phyloP scores from a whole-genome alignment of 2,329 filamentous ascomycete genomes.

The Pseudogymnoascus sp. region DNA sequence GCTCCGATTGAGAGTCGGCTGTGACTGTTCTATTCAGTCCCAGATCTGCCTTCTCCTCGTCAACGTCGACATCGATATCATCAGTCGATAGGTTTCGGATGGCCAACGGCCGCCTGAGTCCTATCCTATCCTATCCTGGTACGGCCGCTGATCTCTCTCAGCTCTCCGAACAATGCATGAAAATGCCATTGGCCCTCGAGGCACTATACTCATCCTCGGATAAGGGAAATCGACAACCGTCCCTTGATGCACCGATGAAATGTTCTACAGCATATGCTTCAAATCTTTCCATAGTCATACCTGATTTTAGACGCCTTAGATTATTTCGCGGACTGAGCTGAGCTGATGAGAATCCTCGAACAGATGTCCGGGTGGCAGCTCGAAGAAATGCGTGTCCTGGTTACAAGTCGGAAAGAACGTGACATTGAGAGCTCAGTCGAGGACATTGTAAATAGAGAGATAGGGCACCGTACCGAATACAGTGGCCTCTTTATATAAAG shows the following conservation, averaged over 20 bases:
- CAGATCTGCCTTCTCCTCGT: no score
- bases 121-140: no score
- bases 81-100: no score
- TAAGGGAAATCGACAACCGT: slow-evolving; percentile 22
- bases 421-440: slow-evolving; percentile 21
- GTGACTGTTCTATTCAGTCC: no score
- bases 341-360: slow-evolving; percentile 9
- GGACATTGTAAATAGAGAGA: slow-evolving; percentile 9
- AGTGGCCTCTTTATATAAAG: no score
- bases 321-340: slow-evolving; percentile 19
- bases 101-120: no score
- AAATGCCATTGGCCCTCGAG: slow-evolving; percentile 20
- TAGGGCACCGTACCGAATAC: no score
- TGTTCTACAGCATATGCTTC: slow-evolving; percentile 22
- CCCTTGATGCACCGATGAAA: slow-evolving; percentile 20
- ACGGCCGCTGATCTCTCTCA: slow-evolving; percentile 33
- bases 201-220: slow-evolving; percentile 23
- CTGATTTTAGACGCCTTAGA: slow-evolving; percentile 29
- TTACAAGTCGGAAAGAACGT: slow-evolving; percentile 22
- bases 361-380: background rate
- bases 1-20: no score
- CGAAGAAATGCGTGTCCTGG: slow-evolving; percentile 10
- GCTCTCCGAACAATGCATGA: slow-evolving; percentile 20
- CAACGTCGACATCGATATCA: no score
- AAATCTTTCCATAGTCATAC: slow-evolving; percentile 20